Evolutionary conservation across 768 basidiomycete genomes (phyloP).

Genomic region (Amanita pallidorosea): DNA sequence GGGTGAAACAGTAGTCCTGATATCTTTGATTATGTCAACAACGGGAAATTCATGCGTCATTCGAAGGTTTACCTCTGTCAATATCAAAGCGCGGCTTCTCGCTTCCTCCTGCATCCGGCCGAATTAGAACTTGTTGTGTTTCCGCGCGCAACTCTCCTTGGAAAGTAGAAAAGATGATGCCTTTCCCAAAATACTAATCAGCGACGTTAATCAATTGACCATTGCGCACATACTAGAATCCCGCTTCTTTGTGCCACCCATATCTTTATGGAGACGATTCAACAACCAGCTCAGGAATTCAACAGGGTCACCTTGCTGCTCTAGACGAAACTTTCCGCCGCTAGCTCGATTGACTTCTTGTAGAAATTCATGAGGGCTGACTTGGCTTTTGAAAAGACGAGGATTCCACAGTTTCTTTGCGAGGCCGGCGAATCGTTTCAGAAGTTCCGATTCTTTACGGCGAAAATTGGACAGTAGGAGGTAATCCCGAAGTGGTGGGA

Average conservation of each 20-base stretch:
- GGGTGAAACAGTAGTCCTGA: constrained; percentile 75
- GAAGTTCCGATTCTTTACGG: constrained; percentile 75
- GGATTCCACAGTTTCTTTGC: constrained; percentile 97
- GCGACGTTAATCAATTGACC: not conserved
- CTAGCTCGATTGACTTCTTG: constrained; percentile 93
- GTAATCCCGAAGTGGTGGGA: constrained; percentile 82
- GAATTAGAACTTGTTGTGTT: constrained; percentile 86
- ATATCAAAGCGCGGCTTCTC: constrained; percentile 90
- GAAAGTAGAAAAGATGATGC: constrained; percentile 87
- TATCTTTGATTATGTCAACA: constrained; percentile 40
- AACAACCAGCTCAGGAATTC: constrained; percentile 95
- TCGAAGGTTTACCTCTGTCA: constrained; percentile 60
- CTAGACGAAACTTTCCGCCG: constrained; percentile 83
- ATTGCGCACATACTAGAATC: constrained; percentile 60
- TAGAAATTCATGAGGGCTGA: constrained; percentile 96
- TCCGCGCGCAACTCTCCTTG: constrained; percentile 91
- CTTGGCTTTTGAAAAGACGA: constrained; percentile 92
- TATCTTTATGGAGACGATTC: constrained; percentile 85
- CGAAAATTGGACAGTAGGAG: constrained; percentile 66
- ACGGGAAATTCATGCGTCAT: constrained; percentile 6
- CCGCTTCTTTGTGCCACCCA: constrained; percentile 89
- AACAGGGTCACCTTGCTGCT: constrained; percentile 91
- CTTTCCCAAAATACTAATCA: constrained; percentile 23
- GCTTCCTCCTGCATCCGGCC: constrained; percentile 61
- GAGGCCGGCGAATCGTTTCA: constrained; percentile 78